Conservation (phyloP, 768 basidiomycete genomes). For the Clavulina sp. region DNA sequence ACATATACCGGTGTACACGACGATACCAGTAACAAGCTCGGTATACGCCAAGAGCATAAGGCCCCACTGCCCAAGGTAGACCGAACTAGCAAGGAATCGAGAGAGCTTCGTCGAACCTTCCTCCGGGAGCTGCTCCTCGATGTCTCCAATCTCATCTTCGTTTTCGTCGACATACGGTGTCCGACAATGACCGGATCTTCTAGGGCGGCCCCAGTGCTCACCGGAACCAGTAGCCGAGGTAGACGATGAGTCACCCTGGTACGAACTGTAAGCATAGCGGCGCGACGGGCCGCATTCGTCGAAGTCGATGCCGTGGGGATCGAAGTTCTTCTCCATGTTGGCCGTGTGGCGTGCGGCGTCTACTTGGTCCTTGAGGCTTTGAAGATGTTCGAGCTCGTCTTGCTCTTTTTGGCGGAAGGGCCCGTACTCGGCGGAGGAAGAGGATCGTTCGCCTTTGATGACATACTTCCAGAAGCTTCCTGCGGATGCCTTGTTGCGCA, state of each 20-base stretch:
- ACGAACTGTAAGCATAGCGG: neutral
- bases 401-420: constrained; percentile 7
- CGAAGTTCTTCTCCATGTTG: neutral
- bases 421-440: neutral
- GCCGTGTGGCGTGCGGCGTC: constrained; percentile 25
- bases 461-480: neutral
- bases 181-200: neutral
- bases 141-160: neutral
- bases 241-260: neutral
- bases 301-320: neutral
- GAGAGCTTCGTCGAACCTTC: neutral
- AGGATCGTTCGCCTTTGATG: neutral
- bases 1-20: constrained; percentile 77
- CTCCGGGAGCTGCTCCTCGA: neutral
- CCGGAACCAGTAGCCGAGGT: neutral
- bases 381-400: constrained; percentile 43
- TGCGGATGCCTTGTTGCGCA: constrained; percentile 29
- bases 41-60: constrained; percentile 59
- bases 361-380: constrained; percentile 37
- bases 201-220: neutral
- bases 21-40: constrained; percentile 49
- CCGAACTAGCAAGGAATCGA: neutral
- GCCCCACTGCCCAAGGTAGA: constrained; percentile 29
- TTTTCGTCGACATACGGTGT: constrained; percentile 1
- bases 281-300: neutral